These are phyloP conservation scores for Ophidiomyces ophidiicola DNA, from an alignment of 2,329 filamentous ascomycete genomes.

Conservation along the genomic window DNA sequence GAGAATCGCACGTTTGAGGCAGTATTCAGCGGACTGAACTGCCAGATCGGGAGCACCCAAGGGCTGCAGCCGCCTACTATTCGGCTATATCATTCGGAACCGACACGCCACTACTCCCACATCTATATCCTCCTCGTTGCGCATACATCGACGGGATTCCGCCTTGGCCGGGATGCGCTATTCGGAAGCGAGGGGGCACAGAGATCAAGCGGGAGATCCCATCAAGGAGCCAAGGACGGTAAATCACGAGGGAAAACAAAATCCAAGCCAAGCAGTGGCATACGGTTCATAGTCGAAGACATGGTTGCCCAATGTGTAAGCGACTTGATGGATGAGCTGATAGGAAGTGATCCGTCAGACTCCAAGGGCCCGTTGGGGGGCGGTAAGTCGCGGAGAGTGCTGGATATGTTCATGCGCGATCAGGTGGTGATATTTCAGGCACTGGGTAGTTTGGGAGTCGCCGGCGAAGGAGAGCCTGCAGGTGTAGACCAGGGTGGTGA, in stretches of 20 bases:
- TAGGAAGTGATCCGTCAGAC: slow-evolving; percentile 17
- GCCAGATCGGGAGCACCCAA: neutral
- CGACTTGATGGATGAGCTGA: slow-evolving; percentile 37
- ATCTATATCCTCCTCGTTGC: slow-evolving; percentile 46
- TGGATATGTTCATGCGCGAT: slow-evolving; percentile 46
- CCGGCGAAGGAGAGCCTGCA: slow-evolving; percentile 14
- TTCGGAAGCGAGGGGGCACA: slow-evolving; percentile 20
- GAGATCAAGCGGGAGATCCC: neutral
- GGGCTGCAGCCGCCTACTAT: slow-evolving; percentile 13
- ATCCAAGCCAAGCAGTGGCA: slow-evolving; percentile 5
- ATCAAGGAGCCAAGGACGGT: slow-evolving; percentile 4
- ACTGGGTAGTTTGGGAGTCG: slow-evolving; percentile 28
- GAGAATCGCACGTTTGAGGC: slow-evolving; percentile 8
- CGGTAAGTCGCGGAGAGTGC: slow-evolving; percentile 25
- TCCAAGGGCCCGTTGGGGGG: neutral
- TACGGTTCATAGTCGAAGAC: slow-evolving; percentile 21
- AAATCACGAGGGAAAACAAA: slow-evolving; percentile 10
- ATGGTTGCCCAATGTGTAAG: slow-evolving; percentile 36
- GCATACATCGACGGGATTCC: slow-evolving; percentile 37
- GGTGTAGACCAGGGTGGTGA: neutral
- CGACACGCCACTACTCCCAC: slow-evolving; percentile 34
- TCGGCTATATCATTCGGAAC: slow-evolving; percentile 28
- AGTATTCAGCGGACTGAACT: slow-evolving; percentile 2
- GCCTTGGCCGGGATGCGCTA: slow-evolving; percentile 42
- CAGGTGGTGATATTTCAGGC: slow-evolving; percentile 50